Evolutionary conservation across 164 flowering plant species (phyloP).

Genomic region (Platanus orientalis): DNA sequence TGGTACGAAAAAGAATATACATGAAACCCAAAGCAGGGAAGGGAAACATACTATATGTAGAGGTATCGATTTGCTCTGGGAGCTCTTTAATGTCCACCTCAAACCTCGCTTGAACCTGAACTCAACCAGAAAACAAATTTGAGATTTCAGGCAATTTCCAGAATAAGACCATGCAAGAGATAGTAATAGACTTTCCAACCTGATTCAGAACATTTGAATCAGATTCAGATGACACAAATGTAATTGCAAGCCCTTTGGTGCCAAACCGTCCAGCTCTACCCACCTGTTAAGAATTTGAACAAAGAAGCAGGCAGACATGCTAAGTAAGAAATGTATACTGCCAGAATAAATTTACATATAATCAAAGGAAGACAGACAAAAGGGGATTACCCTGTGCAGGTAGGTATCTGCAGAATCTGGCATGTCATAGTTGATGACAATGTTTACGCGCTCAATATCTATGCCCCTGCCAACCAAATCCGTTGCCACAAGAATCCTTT

Average conservation of each 20-base stretch:
- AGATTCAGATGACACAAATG: constrained; percentile 86
- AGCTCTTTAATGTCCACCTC: constrained; percentile 96
- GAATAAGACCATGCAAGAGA: background rate
- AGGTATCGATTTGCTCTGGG: constrained; percentile 98
- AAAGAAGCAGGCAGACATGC: background rate
- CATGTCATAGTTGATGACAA: constrained; percentile 98
- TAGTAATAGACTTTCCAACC: constrained; percentile 32
- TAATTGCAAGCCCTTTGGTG: constrained; percentile 95
- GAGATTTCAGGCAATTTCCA: too few relatives aligned
- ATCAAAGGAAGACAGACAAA: background rate
- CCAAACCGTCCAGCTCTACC: constrained; percentile 99
- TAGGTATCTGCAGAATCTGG: constrained; percentile 99
- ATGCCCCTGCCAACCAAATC: constrained; percentile 98
- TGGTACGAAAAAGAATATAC: too few relatives aligned
- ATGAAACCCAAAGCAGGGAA: too few relatives aligned
- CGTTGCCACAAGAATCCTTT: constrained; percentile 93
- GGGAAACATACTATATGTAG: constrained; percentile 80
- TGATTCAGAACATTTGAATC: constrained; percentile 95
- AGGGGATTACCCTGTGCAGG: constrained; percentile 68
- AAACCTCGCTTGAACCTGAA: constrained; percentile 93
- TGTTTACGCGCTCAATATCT: constrained; percentile 95
- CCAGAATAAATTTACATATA: too few relatives aligned
- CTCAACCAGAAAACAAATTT: background rate
- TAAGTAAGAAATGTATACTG: background rate
- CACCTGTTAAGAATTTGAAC: constrained; percentile 41